Evolutionary conservation across 202 grass and related monocot species (phyloP), one percentile per base, ranked within the genome.

Genomic region (Setaria viridis): DNA sequence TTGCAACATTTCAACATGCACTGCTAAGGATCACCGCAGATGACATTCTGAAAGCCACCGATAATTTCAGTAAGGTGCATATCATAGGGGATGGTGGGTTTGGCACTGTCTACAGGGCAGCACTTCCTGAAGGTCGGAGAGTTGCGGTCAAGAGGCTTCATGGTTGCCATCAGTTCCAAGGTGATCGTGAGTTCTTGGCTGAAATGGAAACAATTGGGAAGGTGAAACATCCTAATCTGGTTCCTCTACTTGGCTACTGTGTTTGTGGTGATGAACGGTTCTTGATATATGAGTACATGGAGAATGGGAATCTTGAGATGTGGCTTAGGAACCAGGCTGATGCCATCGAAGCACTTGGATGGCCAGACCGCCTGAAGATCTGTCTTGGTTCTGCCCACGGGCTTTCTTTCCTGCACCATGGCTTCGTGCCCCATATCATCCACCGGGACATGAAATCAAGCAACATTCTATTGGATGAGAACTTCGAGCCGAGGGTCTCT

Each of bases 141-240:
- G 96, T 92, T 7, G 96, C 96, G 2, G 79, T 96, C 80, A 99
- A 99, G 68, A 86, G 96, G 90, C 91, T 99, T 49, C 94, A 99
- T 39, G 91, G 94, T 74, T 90, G 93, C 46, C 90, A 89, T 39
- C 96, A 94, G 72, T 99, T 87, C 43, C 91, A 95, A 67, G 93
- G 91, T 43, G 91, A 94, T 45, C 91, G 93, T 64, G 91, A 99
- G 63, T 99, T 99, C 69, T 71, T 94, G 35, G 96, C 96, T 32
- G 96, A 99, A 81, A 94, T 99, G 96, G 96, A 99, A 55, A 99
- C 96, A 6, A 94, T 99, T 77, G 96, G 96, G 46, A 99, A 99
- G 85, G 96, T 99, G 75, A 99, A 99, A 48, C 93, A 99, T 78
- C 84, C 62, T 21, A 99, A 99, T 79, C 90, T 99, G 30, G 96